These are phyloP conservation scores for Trametes cubensis DNA, from an alignment of 768 basidiomycete species.

Conservation along the genomic window DNA sequence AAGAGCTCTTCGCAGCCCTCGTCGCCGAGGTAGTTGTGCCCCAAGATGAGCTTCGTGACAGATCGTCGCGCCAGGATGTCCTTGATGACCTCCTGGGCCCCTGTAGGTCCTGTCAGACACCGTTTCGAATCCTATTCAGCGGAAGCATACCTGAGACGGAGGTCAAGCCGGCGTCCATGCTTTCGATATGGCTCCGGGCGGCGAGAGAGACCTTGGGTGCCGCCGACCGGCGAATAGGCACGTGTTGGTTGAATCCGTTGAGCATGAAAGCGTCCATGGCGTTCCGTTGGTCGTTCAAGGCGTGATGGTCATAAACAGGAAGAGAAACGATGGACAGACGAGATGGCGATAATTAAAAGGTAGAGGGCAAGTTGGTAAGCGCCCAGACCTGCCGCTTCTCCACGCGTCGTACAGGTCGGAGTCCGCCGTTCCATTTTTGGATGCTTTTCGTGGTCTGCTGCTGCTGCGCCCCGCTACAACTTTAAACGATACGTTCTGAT, in stretches of 20 bases:
- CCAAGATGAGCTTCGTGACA: conserved; percentile 57
- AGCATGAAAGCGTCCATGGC: conserved; percentile 11
- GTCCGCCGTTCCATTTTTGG: neutral
- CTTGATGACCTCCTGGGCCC: conserved; percentile 52
- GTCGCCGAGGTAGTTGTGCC: conserved; percentile 59
- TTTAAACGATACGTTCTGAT: too few relatives aligned
- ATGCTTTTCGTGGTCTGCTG: too few relatives aligned
- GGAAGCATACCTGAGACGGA: conserved; percentile 23
- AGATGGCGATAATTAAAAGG: conserved; percentile 9
- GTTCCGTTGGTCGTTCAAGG: neutral
- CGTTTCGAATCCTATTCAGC: neutral
- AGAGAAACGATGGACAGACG: neutral
- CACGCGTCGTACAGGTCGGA: neutral
- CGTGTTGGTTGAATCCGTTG: neutral
- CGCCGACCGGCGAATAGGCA: conserved; percentile 2
- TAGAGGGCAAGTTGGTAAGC: conserved; percentile 2
- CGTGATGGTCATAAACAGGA: neutral
- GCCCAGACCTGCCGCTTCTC: conserved; percentile 2
- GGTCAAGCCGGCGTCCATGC: conserved; percentile 26
- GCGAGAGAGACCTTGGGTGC: conserved; percentile 26
- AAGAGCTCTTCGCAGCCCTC: conserved; percentile 59
- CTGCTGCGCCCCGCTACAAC: too few relatives aligned
- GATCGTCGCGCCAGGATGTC: conserved; percentile 47
- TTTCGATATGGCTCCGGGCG: conserved; percentile 26
- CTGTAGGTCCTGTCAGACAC: conserved; percentile 33